phyloP scores from a whole-genome alignment of 2,329 filamentous ascomycete species.

The Fusarium sp. region DNA sequence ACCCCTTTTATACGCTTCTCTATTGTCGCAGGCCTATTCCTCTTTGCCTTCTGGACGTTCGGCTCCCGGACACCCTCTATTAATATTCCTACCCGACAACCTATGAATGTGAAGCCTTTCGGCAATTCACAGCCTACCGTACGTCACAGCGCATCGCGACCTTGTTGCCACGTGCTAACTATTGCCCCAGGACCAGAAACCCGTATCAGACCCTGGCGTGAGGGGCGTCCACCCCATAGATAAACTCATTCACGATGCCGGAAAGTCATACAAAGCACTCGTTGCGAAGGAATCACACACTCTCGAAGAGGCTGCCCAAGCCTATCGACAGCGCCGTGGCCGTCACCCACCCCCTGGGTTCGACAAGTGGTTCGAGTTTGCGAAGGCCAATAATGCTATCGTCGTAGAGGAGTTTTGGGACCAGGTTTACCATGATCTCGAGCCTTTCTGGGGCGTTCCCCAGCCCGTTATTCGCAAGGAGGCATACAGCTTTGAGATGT shows the following conservation, averaged over 20 bases:
- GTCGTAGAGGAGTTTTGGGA: slow-evolving; percentile 75
- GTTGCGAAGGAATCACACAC: slow-evolving; percentile 61
- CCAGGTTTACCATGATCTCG: slow-evolving; percentile 71
- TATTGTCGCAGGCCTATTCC: slow-evolving; percentile 52
- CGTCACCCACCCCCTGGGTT: slow-evolving; percentile 74
- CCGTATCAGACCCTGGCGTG: slow-evolving; percentile 9
- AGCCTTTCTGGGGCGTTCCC: slow-evolving; percentile 68
- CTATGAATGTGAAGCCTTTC: not conserved
- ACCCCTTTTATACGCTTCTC: slow-evolving; percentile 58
- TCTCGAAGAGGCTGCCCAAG: slow-evolving; percentile 66
- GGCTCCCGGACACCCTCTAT: slow-evolving; percentile 30
- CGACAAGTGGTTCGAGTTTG: slow-evolving; percentile 70
- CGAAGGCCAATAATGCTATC: slow-evolving; percentile 63
- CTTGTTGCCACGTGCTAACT: slow-evolving; percentile 13
- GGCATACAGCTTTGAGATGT: slow-evolving; percentile 68
- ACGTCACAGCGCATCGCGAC: slow-evolving; percentile 1
- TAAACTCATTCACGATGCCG: slow-evolving; percentile 60
- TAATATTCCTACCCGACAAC: slow-evolving; percentile 15
- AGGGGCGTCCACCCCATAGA: slow-evolving; percentile 63
- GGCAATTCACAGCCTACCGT: not conserved
- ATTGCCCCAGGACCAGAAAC: not conserved
- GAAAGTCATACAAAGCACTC: slow-evolving; percentile 55
- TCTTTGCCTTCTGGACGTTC: slow-evolving; percentile 49
- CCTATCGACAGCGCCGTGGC: slow-evolving; percentile 69
- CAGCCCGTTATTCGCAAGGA: slow-evolving; percentile 63